Conservation (phyloP, 768 basidiomycete species). For the Lentinula sp. region DNA sequence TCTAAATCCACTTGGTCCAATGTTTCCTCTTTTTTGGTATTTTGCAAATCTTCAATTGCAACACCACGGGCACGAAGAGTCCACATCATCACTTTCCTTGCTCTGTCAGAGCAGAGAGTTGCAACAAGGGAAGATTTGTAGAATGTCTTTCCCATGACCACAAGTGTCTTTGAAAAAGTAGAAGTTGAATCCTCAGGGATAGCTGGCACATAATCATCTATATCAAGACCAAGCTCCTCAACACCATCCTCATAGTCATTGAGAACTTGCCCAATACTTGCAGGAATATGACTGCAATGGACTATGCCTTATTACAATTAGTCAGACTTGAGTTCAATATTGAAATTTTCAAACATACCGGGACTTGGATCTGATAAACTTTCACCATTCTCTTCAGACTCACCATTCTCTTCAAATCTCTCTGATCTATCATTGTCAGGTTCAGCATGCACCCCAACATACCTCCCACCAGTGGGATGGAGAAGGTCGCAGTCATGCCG, state of each 20-base stretch:
- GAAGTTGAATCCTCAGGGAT: not conserved
- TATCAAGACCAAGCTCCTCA: constrained; percentile 6
- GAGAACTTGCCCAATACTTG: too few species aligned
- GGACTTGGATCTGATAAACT: too few species aligned
- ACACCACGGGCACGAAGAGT: constrained; percentile 10
- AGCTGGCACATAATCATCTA: constrained; percentile 9
- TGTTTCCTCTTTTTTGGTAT: not conserved
- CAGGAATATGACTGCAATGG: too few species aligned
- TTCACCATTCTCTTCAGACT: not conserved
- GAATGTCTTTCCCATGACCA: constrained; percentile 3
- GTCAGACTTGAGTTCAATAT: too few species aligned
- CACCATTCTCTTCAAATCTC: not conserved
- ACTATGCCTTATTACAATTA: too few species aligned
- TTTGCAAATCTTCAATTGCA: constrained; percentile 8
- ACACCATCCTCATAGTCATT: not conserved
- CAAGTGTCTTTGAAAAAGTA: not conserved
- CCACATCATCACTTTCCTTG: constrained; percentile 4
- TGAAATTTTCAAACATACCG: too few species aligned
- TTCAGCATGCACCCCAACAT: not conserved
- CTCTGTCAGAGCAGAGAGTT: not conserved
- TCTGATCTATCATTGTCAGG: not conserved
- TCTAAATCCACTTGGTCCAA: constrained; percentile 1
- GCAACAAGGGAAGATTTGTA: constrained; percentile 9
- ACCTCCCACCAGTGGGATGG: not conserved
- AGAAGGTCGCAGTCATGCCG: not conserved